Conservation (phyloP, 2,329 filamentous ascomycete genomes). For the Colletotrichum truncatum region DNA sequence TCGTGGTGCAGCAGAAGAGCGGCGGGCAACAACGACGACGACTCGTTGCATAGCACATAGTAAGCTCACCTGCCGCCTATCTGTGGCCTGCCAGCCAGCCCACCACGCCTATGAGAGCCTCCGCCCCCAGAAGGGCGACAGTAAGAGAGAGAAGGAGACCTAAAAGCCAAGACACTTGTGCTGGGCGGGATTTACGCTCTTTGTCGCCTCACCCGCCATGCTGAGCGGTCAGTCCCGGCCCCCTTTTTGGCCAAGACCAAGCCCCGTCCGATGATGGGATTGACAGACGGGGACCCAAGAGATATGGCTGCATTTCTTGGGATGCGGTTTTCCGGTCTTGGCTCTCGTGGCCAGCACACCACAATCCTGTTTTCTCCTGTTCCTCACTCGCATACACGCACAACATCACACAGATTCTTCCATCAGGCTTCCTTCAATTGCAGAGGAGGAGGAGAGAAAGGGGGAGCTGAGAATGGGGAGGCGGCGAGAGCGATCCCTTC, state of each 20-base stretch:
- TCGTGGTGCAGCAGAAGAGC: neutral
- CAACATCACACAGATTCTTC: neutral
- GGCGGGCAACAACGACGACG: no score
- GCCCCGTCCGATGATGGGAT: no score
- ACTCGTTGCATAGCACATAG: no score
- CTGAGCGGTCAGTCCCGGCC: slow-evolving; percentile 5
- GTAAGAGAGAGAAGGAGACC: neutral
- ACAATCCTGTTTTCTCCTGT: slow-evolving; percentile 13
- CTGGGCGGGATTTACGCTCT: neutral
- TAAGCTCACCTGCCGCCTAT: no score
- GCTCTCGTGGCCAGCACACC: slow-evolving; percentile 16
- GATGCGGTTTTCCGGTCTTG: slow-evolving; percentile 20
- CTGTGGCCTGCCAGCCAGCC: no score
- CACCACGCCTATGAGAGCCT: no score
- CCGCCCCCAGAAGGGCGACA: no score
- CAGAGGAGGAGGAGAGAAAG: no score
- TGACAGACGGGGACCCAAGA: neutral
- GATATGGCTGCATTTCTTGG: slow-evolving; percentile 24
- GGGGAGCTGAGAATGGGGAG: no score
- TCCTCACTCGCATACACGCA: neutral
- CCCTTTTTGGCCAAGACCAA: neutral
- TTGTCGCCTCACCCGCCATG: slow-evolving; percentile 18
- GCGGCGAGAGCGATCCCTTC: no score
- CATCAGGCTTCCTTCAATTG: no score
- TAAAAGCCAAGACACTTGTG: neutral